These are phyloP conservation scores for Pelargonium fulgidum DNA, from an alignment of 441 rosid genomes.

Conservation along the genomic window DNA sequence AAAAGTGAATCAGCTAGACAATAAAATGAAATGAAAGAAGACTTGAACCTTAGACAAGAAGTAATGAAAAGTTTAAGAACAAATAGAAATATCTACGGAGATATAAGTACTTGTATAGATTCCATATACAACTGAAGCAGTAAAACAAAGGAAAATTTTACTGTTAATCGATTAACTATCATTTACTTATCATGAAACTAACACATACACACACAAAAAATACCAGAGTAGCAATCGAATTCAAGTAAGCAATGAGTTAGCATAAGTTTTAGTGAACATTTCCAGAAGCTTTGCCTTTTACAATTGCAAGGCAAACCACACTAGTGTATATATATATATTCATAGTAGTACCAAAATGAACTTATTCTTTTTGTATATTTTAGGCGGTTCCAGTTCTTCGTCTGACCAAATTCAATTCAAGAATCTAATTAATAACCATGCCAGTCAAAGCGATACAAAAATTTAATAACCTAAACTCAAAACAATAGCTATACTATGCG, in stretches of 20 bases:
- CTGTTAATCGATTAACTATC: background rate
- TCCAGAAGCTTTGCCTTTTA: too few relatives aligned
- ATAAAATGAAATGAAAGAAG: too few relatives aligned
- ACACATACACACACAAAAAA: background rate
- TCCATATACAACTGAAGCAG: constrained; percentile 88
- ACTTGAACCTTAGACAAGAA: background rate
- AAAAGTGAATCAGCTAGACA: too few relatives aligned
- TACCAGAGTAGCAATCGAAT: background rate
- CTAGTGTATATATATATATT: background rate
- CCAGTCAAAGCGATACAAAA: background rate
- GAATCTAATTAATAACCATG: background rate
- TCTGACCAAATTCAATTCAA: background rate
- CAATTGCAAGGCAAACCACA: too few relatives aligned
- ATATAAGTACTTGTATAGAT: constrained; percentile 50
- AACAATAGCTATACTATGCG: too few relatives aligned
- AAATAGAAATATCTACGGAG: background rate
- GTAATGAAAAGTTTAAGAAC: constrained; percentile 14
- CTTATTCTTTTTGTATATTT: too few relatives aligned
- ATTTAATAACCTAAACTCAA: background rate
- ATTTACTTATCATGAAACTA: background rate
- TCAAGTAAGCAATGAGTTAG: background rate
- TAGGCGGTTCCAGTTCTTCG: background rate
- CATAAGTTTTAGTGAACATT: background rate
- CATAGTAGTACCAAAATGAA: background rate
- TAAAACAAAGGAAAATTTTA: constrained; percentile 15